phyloP scores from a whole-genome alignment of 257 asterid genomes.

The Solanum gandarillasii region DNA sequence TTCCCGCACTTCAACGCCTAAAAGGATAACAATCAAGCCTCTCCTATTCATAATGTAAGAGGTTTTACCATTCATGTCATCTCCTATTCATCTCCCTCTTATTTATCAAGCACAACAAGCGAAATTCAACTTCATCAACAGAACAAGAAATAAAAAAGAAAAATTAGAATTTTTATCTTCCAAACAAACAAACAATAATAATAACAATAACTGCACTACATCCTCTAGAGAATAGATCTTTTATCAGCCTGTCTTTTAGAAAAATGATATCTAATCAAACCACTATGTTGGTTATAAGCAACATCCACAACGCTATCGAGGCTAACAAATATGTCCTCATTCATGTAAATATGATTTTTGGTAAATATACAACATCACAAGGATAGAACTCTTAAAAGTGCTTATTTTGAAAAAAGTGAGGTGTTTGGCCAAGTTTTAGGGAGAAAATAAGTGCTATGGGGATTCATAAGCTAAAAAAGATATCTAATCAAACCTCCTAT shows the following conservation, averaged over 20 bases:
- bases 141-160: background rate
- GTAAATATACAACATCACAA: background rate
- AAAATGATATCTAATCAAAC: background rate
- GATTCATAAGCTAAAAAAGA: background rate
- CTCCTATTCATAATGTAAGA: background rate
- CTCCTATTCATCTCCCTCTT: background rate
- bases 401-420: too few species aligned
- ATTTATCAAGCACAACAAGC: background rate
- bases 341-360: too few species aligned
- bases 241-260: background rate
- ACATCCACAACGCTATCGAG: background rate
- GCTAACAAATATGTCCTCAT: too few species aligned
- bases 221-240: background rate
- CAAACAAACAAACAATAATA: background rate
- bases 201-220: background rate
- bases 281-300: background rate
- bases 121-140: background rate
- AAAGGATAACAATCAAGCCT: background rate
- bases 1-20: background rate
- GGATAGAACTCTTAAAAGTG: background rate
- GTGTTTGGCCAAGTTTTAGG: too few species aligned
- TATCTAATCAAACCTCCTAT: background rate
- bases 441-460: too few species aligned
- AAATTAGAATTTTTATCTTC: background rate
- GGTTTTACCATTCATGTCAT: background rate